Evolutionary conservation across 75 land plant genomes (phyloP), one percentile per base, ranked within the genome.

Genomic region (Adiantum capillusveneris): DNA sequence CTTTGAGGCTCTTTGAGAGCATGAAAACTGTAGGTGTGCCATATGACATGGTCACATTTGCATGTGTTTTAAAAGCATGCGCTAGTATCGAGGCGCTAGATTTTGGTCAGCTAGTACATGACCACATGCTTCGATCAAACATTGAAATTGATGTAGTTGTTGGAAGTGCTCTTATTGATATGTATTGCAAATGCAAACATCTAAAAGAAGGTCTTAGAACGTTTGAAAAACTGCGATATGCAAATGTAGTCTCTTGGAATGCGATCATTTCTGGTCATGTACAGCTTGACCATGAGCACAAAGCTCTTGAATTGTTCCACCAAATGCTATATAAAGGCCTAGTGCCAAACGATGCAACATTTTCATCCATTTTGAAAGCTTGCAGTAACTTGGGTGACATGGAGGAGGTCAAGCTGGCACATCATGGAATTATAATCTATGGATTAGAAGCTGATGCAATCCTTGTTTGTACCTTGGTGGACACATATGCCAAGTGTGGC

Each of bases 1-100:
- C 76, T 17, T 57, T 77, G 11, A 1, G 6, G 16, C 68, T 80
- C 50, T 84, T 80, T 58, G n/a, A 53, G 22, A 41, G 25, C 11
- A 77, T 84, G 81, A 54, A 58, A 37, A 19, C 43, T 31, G 19
- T 0, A 25, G 73, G 74, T 21, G 57, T 80, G 11, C 24, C 34
- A n/a, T 57, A 55, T 34, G 51, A 69, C 29, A 28, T 70, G 0
- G 65, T 80, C 16, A 80, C 83, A 1, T 34, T 27, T 53, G 1
- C 55, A 12, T 25, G 28, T 12, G 25, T 22, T 3, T 53, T 53
- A 14, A 53, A 53, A 26, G 55, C 55, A 24, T 53, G 55, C 14
- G 55, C 25, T 19, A 53, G 6, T 26, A 26, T 14, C 25, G 24
- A 43, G 37, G 24, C 43, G 11, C 17, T 70, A 24, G 29, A 20